Evolutionary conservation across 257 asterid genomes (phyloP), one percentile per base, ranked within the genome.

Genomic region (Ligustrum vulgare): DNA sequence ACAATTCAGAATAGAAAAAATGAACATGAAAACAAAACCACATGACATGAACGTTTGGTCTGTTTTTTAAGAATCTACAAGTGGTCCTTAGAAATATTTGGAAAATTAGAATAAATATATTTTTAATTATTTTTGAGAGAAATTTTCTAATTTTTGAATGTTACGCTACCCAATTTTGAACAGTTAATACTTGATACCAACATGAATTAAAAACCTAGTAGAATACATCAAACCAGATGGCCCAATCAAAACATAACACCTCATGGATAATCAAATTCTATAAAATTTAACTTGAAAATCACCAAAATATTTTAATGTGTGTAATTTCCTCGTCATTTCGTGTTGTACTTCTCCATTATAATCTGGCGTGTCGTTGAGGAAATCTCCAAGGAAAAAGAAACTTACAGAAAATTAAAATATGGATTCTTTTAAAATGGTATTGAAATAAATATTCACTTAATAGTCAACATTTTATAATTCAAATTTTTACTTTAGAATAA

Each of bases 91-190:
- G 16, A 10, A 39, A 39, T 41, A 2, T 5, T 1, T 10, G 16
- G 16, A 5, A 11, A 0, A 41, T 2, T 41, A 2, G 11, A 11
- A 10, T 18, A 45, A 45, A 45, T 15, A 15, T 16, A 15, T 41
- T 41, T 41, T 6, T 0, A 41, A 41, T 41, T 41, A 41, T 41
- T 41, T 41, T 41, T 41, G 4, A 15, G 16, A 10, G 16, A 11
- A 41, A 41, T 2, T 28, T 28, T 28, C 31, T 41, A 41, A 4
- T 41, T 41, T 39, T 41, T 41, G 16, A 15, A 45, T 45, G 20
- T 45, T 45, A 45, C 15, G 56, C 74, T 35, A n/a, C 78, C 66
- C 49, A 9, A 13, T 20, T 25, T 73, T 77, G 80, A 79, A 72
- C 49, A 49, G 74, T 35, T 43, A 71, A 28, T 39, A 12, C 11